A percentile compares a stretch with the other conserved stretches of the same genome.
These are phyloP conservation scores for Ascomycota sp. DNA, from an alignment of 2,329 filamentous ascomycete genomes.

Conservation along the genomic window DNA sequence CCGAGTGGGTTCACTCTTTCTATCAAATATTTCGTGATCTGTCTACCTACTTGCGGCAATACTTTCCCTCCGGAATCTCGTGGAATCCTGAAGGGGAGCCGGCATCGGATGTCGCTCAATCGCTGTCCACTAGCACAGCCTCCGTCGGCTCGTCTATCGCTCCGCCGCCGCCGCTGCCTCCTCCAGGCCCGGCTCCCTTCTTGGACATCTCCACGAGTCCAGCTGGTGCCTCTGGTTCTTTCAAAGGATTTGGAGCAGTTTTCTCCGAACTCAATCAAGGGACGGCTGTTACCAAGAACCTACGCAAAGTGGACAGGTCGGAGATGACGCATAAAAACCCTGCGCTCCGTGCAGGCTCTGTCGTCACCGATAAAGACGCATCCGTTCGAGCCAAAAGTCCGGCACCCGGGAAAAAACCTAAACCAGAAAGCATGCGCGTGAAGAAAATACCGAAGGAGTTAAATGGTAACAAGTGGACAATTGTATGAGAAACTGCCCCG, in stretches of 20 bases:
- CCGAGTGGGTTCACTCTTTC: conserved; percentile 84
- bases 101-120: conserved; percentile 43
- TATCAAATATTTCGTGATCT: conserved; percentile 78
- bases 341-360: conserved; percentile 51
- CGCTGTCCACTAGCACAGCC: conserved; percentile 19
- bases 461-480: conserved; percentile 81
- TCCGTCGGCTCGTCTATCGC: conserved; percentile 20
- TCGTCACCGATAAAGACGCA: conserved; percentile 39
- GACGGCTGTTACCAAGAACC: conserved; percentile 63
- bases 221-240: conserved; percentile 10
- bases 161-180: conserved; percentile 44
- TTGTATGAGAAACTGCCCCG: conserved; percentile 29
- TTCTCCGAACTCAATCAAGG: conserved; percentile 87
- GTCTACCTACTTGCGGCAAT: conserved; percentile 62
- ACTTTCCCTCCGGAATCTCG: conserved; percentile 57
- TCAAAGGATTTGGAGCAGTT: conserved; percentile 59
- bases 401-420: conserved; percentile 70
- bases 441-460: conserved; percentile 69
- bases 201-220: conserved; percentile 33
- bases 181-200: conserved; percentile 48
- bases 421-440: conserved; percentile 65
- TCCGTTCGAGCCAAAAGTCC: conserved; percentile 58
- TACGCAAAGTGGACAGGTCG: conserved; percentile 85
- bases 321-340: conserved; percentile 99
- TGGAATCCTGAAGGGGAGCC: conserved; percentile 72